phyloP scores from a whole-genome alignment of 2,329 filamentous ascomycete species.

The Talaromyces sp. region DNA sequence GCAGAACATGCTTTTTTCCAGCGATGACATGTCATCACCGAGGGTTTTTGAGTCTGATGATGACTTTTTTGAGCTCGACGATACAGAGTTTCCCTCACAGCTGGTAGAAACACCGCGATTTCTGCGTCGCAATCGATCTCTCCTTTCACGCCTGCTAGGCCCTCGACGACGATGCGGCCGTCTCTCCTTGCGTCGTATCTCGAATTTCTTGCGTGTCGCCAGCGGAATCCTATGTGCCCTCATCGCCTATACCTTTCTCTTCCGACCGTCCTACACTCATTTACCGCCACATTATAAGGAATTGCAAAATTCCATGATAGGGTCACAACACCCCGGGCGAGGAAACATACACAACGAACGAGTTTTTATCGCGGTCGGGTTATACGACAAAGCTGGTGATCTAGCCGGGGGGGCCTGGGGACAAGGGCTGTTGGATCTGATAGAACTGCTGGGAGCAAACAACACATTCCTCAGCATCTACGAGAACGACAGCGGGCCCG shows the following conservation, averaged over 20 bases:
- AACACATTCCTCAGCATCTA: constrained; percentile 71
- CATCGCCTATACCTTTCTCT: constrained; percentile 41
- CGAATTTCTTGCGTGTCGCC: neutral
- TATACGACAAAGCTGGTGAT: constrained; percentile 60
- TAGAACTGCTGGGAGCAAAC: constrained; percentile 60
- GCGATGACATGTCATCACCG: neutral
- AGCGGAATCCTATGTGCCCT: constrained; percentile 18
- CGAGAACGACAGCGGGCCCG: constrained; percentile 62
- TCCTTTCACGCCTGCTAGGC: neutral
- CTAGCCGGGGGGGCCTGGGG: constrained; percentile 63
- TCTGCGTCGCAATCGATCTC: neutral
- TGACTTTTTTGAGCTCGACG: neutral
- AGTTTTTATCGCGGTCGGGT: constrained; percentile 67
- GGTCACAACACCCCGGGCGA: constrained; percentile 32
- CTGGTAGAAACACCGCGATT: neutral
- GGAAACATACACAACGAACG: constrained; percentile 57
- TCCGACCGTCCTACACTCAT: constrained; percentile 54
- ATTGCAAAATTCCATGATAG: constrained; percentile 25
- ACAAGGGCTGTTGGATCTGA: constrained; percentile 53
- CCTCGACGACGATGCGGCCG: neutral
- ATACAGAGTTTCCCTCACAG: neutral
- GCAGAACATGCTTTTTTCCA: neutral
- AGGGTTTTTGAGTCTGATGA: neutral
- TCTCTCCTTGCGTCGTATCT: neutral
- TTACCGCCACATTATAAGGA: constrained; percentile 49